Conservation (phyloP, 805 yeast genomes). For the Kazachstania kunashirensis region DNA sequence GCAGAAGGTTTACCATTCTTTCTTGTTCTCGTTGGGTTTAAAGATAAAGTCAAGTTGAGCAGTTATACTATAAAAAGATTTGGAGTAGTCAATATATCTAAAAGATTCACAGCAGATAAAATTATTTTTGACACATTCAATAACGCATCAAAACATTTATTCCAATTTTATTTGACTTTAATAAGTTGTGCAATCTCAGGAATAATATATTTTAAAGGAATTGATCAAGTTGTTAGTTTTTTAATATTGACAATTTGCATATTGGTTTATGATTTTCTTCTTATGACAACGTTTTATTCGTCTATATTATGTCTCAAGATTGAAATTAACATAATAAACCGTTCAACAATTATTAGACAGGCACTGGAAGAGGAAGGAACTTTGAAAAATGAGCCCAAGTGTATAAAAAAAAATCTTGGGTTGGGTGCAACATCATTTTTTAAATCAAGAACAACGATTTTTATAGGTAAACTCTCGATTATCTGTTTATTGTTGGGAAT, state of each 20-base stretch:
- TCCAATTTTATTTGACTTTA: conserved; percentile 68
- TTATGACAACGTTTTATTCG: conserved; percentile 71
- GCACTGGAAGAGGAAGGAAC: conserved; percentile 92
- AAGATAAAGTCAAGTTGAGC: conserved; percentile 68
- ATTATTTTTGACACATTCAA: conserved; percentile 30
- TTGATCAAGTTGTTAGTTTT: conserved; percentile 70
- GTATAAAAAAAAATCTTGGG: background rate
- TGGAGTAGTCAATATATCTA: conserved; percentile 29
- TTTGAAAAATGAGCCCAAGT: conserved; percentile 57
- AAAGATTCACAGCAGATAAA: conserved; percentile 19
- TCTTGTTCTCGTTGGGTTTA: conserved; percentile 87
- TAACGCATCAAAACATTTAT: conserved; percentile 29
- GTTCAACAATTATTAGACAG: conserved; percentile 63
- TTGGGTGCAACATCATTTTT: conserved; percentile 18
- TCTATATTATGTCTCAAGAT: conserved; percentile 79
- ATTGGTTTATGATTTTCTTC: conserved; percentile 56
- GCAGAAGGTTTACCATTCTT: conserved; percentile 91
- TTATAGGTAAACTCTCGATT: conserved; percentile 47
- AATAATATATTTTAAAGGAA: conserved; percentile 48
- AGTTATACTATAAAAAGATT: conserved; percentile 39
- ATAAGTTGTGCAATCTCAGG: conserved; percentile 56
- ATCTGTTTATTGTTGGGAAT: conserved; percentile 49
- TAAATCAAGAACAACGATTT: conserved; percentile 34
- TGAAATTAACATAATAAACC: conserved; percentile 77
- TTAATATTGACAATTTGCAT: conserved; percentile 65